Evolutionary conservation across 208 protist genomes (phyloP).

Genomic region (Leishmania amazonensis): DNA sequence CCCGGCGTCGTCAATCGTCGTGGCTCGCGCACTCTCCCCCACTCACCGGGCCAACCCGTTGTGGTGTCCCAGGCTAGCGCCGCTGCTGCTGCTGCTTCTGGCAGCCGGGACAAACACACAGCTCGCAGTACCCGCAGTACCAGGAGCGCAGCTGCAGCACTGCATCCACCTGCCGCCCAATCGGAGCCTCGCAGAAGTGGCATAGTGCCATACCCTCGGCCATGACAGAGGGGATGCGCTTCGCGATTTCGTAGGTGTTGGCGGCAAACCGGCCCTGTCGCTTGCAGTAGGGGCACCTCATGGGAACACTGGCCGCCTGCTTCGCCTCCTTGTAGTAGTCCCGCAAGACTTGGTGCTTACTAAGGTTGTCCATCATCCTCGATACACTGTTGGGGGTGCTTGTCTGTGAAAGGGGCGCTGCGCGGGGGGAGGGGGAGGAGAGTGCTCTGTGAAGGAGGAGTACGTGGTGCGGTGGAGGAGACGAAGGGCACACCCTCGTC

Average conservation of each 20-base stretch:
- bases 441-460: not conserved
- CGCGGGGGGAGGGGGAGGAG: not conserved
- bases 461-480: not conserved
- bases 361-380: slow-evolving; percentile 17
- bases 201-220: slow-evolving; percentile 35
- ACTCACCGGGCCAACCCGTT: not conserved
- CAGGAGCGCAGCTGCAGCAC: slow-evolving; percentile 35
- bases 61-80: not conserved
- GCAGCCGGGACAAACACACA: slow-evolving; percentile 46
- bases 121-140: slow-evolving; percentile 67
- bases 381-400: not conserved
- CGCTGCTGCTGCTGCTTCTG: slow-evolving; percentile 13
- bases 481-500: not conserved
- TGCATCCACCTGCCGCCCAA: slow-evolving; percentile 16
- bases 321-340: slow-evolving; percentile 72
- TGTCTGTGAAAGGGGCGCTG: not conserved
- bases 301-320: slow-evolving; percentile 25
- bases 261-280: slow-evolving; percentile 46
- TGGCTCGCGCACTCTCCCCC: not conserved
- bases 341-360: slow-evolving; percentile 26
- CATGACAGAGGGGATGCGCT: slow-evolving; percentile 48
- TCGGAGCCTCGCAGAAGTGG: slow-evolving; percentile 23
- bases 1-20: not conserved
- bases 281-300: slow-evolving; percentile 63
- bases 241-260: slow-evolving; percentile 62